A percentile compares a stretch with the other conserved stretches of the same genome.
phyloP scores from a whole-genome alignment of 1,284 basidiomycete genomes.

The Moniliella sp. region DNA sequence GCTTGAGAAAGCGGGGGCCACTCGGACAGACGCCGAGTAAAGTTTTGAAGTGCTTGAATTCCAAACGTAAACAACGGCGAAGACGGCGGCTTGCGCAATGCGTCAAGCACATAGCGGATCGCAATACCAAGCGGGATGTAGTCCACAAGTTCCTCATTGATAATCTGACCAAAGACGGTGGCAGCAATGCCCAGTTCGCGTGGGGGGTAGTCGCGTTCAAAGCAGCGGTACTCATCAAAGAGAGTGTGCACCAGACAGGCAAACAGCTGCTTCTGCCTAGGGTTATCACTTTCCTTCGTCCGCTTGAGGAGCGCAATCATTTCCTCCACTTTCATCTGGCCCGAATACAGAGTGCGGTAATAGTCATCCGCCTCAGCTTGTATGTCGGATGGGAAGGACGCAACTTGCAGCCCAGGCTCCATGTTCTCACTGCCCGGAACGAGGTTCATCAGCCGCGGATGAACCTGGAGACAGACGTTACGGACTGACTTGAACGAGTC shows the following conservation, averaged over 20 bases:
- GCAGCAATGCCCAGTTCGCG: slow-evolving; percentile 83
- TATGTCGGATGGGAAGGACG: slow-evolving; percentile 67
- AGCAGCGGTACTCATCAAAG: slow-evolving; percentile 99
- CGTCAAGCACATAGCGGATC: slow-evolving; percentile 85
- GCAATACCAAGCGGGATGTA: slow-evolving; percentile 88
- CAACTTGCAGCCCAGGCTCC: slow-evolving; percentile 75
- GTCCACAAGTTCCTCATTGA: slow-evolving; percentile 79
- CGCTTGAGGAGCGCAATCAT: slow-evolving; percentile 60
- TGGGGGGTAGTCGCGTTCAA: slow-evolving; percentile 74
- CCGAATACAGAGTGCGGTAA: slow-evolving; percentile 95
- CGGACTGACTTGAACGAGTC: slow-evolving; percentile 76
- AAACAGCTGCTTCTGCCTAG: slow-evolving; percentile 84
- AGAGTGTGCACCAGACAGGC: slow-evolving; percentile 97
- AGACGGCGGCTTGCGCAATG: slow-evolving; percentile 52
- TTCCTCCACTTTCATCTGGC: slow-evolving; percentile 67
- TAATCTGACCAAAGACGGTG: slow-evolving; percentile 82
- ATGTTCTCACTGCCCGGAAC: slow-evolving; percentile 55
- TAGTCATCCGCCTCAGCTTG: slow-evolving; percentile 67
- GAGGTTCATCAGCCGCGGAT: slow-evolving; percentile 90
- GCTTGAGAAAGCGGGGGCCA: slow-evolving; percentile 85
- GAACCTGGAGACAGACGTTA: slow-evolving; percentile 77
- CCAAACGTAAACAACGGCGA: slow-evolving; percentile 91
- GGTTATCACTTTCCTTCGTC: slow-evolving; percentile 63
- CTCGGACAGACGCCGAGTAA: slow-evolving; percentile 74
- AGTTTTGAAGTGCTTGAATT: slow-evolving; percentile 65